phyloP scores from a whole-genome alignment of 202 grass and related monocot species.

The Musa balbisiana region DNA sequence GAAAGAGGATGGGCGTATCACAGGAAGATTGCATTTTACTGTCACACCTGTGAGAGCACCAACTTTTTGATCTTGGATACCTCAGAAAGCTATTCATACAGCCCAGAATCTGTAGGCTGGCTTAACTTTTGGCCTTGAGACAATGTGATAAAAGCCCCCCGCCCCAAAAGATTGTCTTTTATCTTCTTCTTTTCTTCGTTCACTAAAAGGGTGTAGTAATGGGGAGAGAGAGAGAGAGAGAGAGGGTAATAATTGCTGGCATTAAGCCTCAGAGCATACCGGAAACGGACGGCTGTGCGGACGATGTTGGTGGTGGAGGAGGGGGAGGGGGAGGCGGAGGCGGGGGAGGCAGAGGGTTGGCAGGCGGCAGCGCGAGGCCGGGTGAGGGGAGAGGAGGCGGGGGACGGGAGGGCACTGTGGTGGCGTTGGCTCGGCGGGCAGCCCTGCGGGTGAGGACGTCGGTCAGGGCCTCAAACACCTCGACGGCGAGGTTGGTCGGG shows the following conservation, averaged over 20 bases:
- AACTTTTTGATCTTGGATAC: constrained; percentile 6
- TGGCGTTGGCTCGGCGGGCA: constrained; percentile 39
- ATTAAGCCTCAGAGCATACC: constrained; percentile 21
- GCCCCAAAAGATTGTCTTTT: not conserved
- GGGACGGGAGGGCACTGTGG: constrained; percentile 9
- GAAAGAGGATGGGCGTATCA: too few relatives aligned
- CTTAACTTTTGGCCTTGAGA: not conserved
- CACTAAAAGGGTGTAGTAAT: not conserved
- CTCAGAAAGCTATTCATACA: too few relatives aligned
- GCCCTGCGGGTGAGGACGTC: constrained; percentile 76
- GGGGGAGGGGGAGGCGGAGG: constrained; percentile 8
- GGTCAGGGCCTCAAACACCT: constrained; percentile 75
- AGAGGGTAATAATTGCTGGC: not conserved
- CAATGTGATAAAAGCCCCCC: constrained; percentile 1
- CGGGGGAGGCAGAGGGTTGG: constrained; percentile 27
- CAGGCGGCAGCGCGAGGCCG: not conserved
- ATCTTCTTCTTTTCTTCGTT: constrained; percentile 1
- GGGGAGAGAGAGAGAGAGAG: not conserved
- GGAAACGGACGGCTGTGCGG: constrained; percentile 30
- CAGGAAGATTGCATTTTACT: not conserved
- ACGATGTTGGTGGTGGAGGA: not conserved
- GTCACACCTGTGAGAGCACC: too few relatives aligned
- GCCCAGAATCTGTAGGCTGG: not conserved
- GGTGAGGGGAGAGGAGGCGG: constrained; percentile 7
- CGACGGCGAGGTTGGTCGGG: constrained; percentile 74